Base-by-base conservation (phyloP, 164 flowering plant species). In the Taxillus chinensis region DNA sequence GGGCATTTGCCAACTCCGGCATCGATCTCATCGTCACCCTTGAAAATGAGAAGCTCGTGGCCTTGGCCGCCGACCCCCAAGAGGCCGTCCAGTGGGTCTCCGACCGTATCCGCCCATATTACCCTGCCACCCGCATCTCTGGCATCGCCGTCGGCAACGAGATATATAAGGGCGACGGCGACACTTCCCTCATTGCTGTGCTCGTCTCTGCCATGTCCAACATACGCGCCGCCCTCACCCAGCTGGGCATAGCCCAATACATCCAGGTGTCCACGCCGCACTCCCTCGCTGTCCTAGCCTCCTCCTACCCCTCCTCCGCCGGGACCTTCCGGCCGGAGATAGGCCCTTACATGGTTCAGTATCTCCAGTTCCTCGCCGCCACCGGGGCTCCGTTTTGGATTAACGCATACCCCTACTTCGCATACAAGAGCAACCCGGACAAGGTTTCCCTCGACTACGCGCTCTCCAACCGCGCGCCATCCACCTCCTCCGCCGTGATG, bases 351-450 rank as follows among this genome's bases (percentile, higher is more conserved):
- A 83, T 92, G 82, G 55, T 66, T 1, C 86, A 86, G 12, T 65
- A 74, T 11, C 67, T 92, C 46, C 75, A 75, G 39, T 92, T 92
- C 67, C 66, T 92, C 66, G 49, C 73, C 0, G 68, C 15, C 61
- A 88, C 96, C 0, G 74, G 75, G 37, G 15, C 89, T 8, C 96
- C 98, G 0, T 88, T 92, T 70, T 92, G 96, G 98, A 84, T 92
- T 71, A 92, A 92, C 70, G 96, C 96, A 0, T 92, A 92, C 71
- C 96, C 98, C 2, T 92, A 86, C 59, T 92, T 92, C 58, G 95
- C 98, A 7, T 92, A 89, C 71, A 89, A 92, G 45, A 89, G 70
- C 60, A 61, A 68, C 66, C 85, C 98, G 3, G 62, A 62, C 7
- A 63, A 50, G 27, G 70, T 92, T 5, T 55, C 90, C 5, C 45